Conservation (phyloP, 163 green algal genomes). For the Volvox carteri region DNA sequence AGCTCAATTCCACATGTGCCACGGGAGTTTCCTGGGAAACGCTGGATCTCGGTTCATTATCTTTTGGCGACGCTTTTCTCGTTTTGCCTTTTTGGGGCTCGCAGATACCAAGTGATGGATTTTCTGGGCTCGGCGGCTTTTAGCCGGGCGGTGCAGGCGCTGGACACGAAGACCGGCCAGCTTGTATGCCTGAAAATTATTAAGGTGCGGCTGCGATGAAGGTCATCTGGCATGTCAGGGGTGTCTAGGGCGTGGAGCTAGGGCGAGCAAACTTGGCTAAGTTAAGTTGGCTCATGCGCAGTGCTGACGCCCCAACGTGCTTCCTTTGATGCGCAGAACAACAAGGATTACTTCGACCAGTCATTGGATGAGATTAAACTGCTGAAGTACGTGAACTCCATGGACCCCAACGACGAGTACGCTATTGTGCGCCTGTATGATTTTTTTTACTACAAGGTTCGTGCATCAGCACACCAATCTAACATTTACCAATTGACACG, state of each 20-base stretch:
- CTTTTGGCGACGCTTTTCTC: no score
- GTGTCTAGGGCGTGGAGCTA: no score
- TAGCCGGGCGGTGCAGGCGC: conserved; percentile 91
- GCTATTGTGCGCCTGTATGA: conserved; percentile 95
- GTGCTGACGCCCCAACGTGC: no score
- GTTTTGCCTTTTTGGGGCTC: no score
- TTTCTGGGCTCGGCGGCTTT: conserved; percentile 93
- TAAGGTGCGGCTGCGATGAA: conserved; percentile 77
- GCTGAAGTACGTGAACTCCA: conserved; percentile 88
- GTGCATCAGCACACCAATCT: background rate
- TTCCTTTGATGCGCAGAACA: conserved; percentile 75
- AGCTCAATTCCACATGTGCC: no score
- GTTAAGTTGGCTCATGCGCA: no score
- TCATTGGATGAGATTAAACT: conserved; percentile 97
- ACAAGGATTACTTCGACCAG: conserved; percentile 98
- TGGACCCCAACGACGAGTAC: conserved; percentile 92
- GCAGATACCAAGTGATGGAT: conserved; percentile 83
- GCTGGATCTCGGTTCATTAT: no score
- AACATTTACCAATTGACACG: no score
- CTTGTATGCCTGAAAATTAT: conserved; percentile 98
- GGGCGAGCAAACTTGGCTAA: no score
- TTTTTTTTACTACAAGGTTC: conserved; percentile 97
- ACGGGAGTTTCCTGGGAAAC: no score
- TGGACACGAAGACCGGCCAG: conserved; percentile 90
- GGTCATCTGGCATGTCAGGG: no score